A percentile compares a stretch with the other conserved stretches of the same genome.
Evolutionary conservation across 2,329 filamentous ascomycete species (phyloP).

Genomic region (Aureobasidium sp.): DNA sequence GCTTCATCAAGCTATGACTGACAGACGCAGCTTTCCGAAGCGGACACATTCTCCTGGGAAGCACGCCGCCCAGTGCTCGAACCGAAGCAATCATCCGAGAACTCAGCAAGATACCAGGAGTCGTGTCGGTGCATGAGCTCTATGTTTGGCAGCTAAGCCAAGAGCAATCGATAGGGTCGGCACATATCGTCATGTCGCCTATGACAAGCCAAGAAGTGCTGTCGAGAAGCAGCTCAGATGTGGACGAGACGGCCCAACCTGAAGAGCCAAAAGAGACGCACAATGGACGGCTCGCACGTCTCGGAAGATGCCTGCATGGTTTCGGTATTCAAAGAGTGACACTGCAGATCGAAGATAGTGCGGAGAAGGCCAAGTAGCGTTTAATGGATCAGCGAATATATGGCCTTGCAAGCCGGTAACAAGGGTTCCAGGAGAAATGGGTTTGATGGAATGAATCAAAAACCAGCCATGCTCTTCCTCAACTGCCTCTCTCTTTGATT

Average conservation of each 20-base stretch:
- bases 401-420: neutral
- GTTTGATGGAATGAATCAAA: neutral
- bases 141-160: conserved; percentile 69
- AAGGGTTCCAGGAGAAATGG: no score
- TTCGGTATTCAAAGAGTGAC: conserved; percentile 9
- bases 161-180: conserved; percentile 59
- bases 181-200: conserved; percentile 54
- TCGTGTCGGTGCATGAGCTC: conserved; percentile 60
- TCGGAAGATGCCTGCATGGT: neutral
- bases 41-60: conserved; percentile 60
- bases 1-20: conserved; percentile 34
- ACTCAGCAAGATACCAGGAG: conserved; percentile 58
- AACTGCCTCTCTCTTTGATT: conserved; percentile 64
- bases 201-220: neutral
- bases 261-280: neutral
- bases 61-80: conserved; percentile 51
- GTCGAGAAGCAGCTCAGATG: neutral
- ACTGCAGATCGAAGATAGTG: conserved; percentile 3
- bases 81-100: conserved; percentile 58
- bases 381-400: neutral
- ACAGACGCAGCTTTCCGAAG: conserved; percentile 40
- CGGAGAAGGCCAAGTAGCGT: neutral
- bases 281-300: neutral
- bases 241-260: neutral
- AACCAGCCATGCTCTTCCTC: conserved; percentile 59